Evolutionary conservation across 768 basidiomycete genomes (phyloP), one percentile per base, ranked within the genome.

Genomic region (Paxillus involutus): DNA sequence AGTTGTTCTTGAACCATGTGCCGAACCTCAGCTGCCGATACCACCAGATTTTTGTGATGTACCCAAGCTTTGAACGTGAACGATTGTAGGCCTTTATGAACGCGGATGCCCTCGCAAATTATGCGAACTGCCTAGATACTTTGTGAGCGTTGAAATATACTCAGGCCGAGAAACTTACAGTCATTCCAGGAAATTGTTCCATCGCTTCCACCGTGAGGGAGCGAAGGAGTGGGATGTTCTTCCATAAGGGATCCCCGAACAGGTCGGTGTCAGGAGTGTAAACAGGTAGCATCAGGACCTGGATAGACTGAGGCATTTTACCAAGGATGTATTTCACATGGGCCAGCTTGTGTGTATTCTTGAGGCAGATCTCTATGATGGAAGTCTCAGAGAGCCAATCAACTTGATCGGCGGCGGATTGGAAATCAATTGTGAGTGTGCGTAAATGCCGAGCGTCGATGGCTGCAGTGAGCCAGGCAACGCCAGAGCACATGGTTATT

Each of bases 201-300:
- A 6, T 13, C 3, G 1, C 11, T 10, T 12, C 5, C 21, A 59
- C 24, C 13, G 35, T 45, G n/a, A 62, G 36, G 33, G 60, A 62
- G 41, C 44, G 47, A 45, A 62, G 49, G 11, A 36, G 21, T 29
- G 47, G 36, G 5, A 55, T 21, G 2, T 42, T 53, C 40, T 12
- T 32, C 57, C 57, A 52, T 1, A 10, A n/a, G 3, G 24, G 45
- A 16, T 49, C 19, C 12, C 39, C 19, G 21, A 63, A 52, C 4
- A 51, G 48, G 1, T 2, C 5, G 35, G 10, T 10, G 35, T 14
- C 13, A 13, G 35, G 3, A 14, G 12, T 12, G 11, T 35, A 3
- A 35, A 35, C 11, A 35, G 35, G 3, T 13, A 35, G 2, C 35
- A 2, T 35, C 35, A 35, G 35, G 35, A 35, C 35, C 35, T 35